Evolutionary conservation across 1,139 yeast genomes (phyloP).

Genomic region (Taiozyma sp.): DNA sequence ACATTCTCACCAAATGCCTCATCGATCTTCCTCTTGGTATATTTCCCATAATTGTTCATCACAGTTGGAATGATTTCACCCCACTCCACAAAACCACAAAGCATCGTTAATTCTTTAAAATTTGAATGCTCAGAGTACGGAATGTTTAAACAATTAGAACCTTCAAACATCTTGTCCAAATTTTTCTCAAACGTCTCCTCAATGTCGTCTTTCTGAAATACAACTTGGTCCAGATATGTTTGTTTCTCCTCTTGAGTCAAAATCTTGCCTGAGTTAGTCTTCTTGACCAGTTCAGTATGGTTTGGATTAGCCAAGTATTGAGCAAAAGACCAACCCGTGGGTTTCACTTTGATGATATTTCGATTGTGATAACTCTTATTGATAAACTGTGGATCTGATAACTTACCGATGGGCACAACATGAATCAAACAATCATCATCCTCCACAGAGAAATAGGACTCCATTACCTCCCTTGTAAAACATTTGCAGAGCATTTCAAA

Average conservation of each 20-base stretch:
- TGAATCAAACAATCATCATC: slow-evolving; percentile 12
- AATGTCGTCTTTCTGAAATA: not conserved
- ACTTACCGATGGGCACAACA: slow-evolving; percentile 14
- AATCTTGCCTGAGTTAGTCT: not conserved
- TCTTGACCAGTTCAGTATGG: not conserved
- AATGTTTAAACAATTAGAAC: slow-evolving; percentile 31
- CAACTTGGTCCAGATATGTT: slow-evolving; percentile 2
- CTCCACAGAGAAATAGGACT: slow-evolving; percentile 4
- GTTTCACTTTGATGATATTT: slow-evolving; percentile 17
- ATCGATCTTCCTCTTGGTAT: not conserved
- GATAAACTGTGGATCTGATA: slow-evolving; percentile 15
- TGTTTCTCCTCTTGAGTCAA: not conserved
- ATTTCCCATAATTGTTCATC: slow-evolving; percentile 39
- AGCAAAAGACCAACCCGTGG: slow-evolving; percentile 14
- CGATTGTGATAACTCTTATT: slow-evolving; percentile 12
- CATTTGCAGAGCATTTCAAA: slow-evolving; percentile 29
- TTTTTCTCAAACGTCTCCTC: slow-evolving; percentile 7
- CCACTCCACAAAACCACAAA: slow-evolving; percentile 49
- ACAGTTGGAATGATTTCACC: slow-evolving; percentile 76
- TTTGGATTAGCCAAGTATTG: slow-evolving; percentile 1
- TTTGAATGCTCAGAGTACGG: slow-evolving; percentile 97
- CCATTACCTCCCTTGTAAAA: slow-evolving; percentile 13
- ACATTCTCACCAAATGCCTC: slow-evolving; percentile 1
- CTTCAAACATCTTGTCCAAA: slow-evolving; percentile 4
- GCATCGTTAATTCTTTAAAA: slow-evolving; percentile 68